phyloP scores from a whole-genome alignment of 495 filamentous ascomycete genomes.

The Entonaema liquescens region DNA sequence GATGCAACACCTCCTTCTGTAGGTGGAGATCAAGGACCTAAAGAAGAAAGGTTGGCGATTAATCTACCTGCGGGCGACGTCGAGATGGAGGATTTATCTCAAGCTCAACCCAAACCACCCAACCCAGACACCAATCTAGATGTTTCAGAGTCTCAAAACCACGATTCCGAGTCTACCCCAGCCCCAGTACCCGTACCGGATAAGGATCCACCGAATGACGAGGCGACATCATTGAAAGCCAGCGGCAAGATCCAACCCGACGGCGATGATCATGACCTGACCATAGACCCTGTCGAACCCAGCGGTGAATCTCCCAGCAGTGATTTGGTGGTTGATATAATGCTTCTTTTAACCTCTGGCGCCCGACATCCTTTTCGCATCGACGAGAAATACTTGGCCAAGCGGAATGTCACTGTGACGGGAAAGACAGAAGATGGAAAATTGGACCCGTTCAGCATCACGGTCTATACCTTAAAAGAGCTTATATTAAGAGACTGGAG shows the following conservation, averaged over 20 bases:
- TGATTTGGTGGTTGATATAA: slow-evolving; percentile 63
- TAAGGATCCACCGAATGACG: slow-evolving; percentile 30
- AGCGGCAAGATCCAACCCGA: slow-evolving; percentile 29
- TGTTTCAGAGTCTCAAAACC: slow-evolving; percentile 23
- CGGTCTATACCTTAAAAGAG: slow-evolving; percentile 90
- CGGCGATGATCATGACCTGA: slow-evolving; percentile 47
- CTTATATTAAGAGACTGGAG: slow-evolving; percentile 91
- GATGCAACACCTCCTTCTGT: slow-evolving; percentile 36
- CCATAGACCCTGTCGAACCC: slow-evolving; percentile 54
- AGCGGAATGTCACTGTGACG: slow-evolving; percentile 77
- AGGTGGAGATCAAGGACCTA: slow-evolving; percentile 41
- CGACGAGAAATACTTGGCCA: slow-evolving; percentile 83
- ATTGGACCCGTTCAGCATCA: slow-evolving; percentile 85
- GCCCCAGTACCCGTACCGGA: slow-evolving; percentile 39
- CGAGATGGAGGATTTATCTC: slow-evolving; percentile 46
- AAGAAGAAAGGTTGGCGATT: slow-evolving; percentile 35
- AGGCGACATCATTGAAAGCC: slow-evolving; percentile 35
- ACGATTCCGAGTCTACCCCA: slow-evolving; percentile 28
- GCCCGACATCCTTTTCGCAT: slow-evolving; percentile 87
- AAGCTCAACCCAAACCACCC: slow-evolving; percentile 34
- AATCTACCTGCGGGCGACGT: slow-evolving; percentile 39
- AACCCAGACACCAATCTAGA: slow-evolving; percentile 33
- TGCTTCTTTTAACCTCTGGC: slow-evolving; percentile 80
- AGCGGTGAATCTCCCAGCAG: slow-evolving; percentile 49
- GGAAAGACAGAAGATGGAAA: slow-evolving; percentile 60